Base-by-base conservation (phyloP, 495 filamentous ascomycete genomes). In the Talaromyces borbonicus region DNA sequence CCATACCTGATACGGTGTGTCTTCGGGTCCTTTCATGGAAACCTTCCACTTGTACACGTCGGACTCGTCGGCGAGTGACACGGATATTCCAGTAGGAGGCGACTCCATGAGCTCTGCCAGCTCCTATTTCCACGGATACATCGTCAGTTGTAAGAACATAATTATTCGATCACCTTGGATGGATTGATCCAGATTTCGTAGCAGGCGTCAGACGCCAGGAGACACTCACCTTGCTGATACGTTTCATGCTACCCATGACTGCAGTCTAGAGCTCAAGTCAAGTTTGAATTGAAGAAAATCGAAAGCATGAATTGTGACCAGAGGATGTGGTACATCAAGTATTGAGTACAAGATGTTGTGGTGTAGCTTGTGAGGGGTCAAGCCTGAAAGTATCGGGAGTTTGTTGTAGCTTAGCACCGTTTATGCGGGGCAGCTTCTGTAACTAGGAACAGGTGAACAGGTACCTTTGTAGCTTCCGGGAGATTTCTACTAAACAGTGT, bases 1-100 rank as follows among this genome's bases (percentile, higher is more conserved):
- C 5, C 23, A n/a, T 70, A 87, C 84, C 40, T 80, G 69, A 63
- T 87, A 96, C 16, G 79, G 66, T 4, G 85, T 84, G 26, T 69
- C 68, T 48, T 81, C 69, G 0, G 88, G 88, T 0, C 85, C 90
- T 12, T 78, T 74, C 63, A 97, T 80, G 24, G 71, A 63, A 50
- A 92, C 75, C 52, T 85, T 80, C 92, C 92, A 98, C 35, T 78
- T 77, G 70, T 85, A 81, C 26, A 98, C 63, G 69, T 95, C 77
- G n/a, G 71, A 62, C 43, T 88, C 83, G 49, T 81, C 73, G 36
- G 77, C 69, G 1, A 90, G 72, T 44, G 59, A 59, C 53, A 90
- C 71, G 30, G 57, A 69, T 58, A 90, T 82, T 24, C 84, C 84
- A 0, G 68, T 51, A 0, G 83, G 83, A 8, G 85, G 83, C 43